phyloP scores from a whole-genome alignment of 163 green algal genomes.

The Smithsoniella earleae region DNA sequence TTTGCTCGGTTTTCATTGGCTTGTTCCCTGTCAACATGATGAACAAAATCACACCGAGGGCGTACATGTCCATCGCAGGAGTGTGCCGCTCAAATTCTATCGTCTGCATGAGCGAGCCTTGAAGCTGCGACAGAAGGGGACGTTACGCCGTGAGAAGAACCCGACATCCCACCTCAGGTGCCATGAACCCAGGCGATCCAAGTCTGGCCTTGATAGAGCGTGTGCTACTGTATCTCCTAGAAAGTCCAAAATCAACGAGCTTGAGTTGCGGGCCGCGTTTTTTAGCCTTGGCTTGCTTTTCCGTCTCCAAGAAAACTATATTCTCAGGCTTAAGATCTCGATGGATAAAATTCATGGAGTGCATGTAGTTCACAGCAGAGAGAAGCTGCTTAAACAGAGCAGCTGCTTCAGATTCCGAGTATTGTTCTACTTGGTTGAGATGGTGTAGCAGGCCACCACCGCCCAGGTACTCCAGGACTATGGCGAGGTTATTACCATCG shows the following conservation, averaged over 20 bases:
- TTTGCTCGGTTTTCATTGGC: conserved; percentile 49
- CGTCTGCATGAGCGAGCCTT: not conserved
- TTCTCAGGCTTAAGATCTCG: conserved; percentile 68
- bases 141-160: not conserved
- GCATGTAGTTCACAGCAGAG: conserved; percentile 50
- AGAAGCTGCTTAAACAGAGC: conserved; percentile 39
- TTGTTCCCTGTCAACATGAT: conserved; percentile 53
- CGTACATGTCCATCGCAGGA: conserved; percentile 46
- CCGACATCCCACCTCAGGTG: conserved; percentile 44
- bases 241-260: conserved; percentile 66
- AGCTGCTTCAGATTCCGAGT: conserved; percentile 37
- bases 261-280: conserved; percentile 42
- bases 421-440: conserved; percentile 47
- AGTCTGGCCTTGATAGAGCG: conserved; percentile 37
- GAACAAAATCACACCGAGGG: conserved; percentile 45
- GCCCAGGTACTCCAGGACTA: conserved; percentile 60
- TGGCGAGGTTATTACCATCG: conserved; percentile 38
- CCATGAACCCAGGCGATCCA: conserved; percentile 58
- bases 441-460: conserved; percentile 56
- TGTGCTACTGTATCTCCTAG: conserved; percentile 34
- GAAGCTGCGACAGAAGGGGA: not conserved
- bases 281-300: not conserved
- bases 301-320: conserved; percentile 39
- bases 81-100: conserved; percentile 19
- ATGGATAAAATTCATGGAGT: conserved; percentile 59